A percentile compares a stretch with the other conserved stretches of the same genome.
Conservation (phyloP, 2,329 filamentous ascomycete species). For the Ophiostoma piceae region DNA sequence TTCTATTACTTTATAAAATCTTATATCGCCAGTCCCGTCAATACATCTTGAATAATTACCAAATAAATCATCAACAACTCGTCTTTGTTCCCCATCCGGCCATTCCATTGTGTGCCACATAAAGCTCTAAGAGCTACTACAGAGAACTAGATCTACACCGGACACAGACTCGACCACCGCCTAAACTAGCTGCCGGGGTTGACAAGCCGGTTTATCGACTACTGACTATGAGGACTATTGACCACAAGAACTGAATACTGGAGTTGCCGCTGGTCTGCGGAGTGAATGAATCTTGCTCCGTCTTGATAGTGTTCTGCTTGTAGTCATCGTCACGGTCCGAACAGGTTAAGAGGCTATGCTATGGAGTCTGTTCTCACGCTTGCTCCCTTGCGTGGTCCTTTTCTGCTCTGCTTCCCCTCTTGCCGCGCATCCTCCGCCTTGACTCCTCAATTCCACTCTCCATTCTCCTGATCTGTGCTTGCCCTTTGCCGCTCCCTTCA, state of each 20-base stretch:
- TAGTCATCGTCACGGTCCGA: too few species aligned
- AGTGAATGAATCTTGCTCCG: too few species aligned
- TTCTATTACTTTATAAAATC: not conserved
- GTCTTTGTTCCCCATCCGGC: not conserved
- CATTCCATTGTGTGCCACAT: not conserved
- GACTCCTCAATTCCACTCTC: not conserved
- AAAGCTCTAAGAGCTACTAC: too few species aligned
- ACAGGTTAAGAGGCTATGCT: not conserved
- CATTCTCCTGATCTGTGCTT: not conserved
- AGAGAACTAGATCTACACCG: not conserved
- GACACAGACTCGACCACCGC: not conserved
- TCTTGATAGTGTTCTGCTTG: too few species aligned
- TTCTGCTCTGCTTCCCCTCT: not conserved
- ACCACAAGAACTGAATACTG: not conserved
- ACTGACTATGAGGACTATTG: not conserved
- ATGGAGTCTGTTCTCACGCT: not conserved
- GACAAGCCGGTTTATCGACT: not conserved
- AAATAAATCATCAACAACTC: not conserved
- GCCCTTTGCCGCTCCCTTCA: not conserved
- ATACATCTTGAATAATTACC: not conserved
- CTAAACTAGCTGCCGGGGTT: not conserved
- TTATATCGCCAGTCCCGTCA: not conserved
- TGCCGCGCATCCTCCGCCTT: not conserved
- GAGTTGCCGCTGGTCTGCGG: not conserved
- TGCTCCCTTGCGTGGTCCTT: slow-evolving; percentile 9